Conservation (phyloP, 2,329 filamentous ascomycete species). For the Colletotrichum sublineola region DNA sequence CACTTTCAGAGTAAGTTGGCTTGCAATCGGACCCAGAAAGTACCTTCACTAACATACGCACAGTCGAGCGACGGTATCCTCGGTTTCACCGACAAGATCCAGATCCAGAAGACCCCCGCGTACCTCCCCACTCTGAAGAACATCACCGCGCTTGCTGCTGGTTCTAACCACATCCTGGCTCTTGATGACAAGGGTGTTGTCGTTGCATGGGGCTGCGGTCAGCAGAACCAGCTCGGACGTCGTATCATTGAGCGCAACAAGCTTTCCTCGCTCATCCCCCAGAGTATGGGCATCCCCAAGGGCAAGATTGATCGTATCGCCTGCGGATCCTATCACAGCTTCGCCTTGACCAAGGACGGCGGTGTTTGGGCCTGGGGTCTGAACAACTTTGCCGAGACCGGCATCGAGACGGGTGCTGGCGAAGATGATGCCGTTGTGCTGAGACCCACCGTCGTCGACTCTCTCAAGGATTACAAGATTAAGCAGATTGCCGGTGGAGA, state of each 20-base stretch:
- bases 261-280: constrained; percentile 70
- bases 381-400: constrained; percentile 89
- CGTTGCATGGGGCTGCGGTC: constrained; percentile 78
- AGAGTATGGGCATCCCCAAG: constrained; percentile 73
- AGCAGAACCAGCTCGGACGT: constrained; percentile 75
- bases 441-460: constrained; percentile 76
- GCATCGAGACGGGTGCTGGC: constrained; percentile 69
- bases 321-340: constrained; percentile 84
- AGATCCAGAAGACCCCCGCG: constrained; percentile 60
- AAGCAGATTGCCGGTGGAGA: constrained; percentile 74
- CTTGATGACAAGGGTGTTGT: constrained; percentile 75
- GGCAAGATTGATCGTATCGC: constrained; percentile 75
- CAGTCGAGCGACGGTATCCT: constrained; percentile 72
- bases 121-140: constrained; percentile 73
- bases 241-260: constrained; percentile 71
- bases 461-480: constrained; percentile 74
- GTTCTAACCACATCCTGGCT: constrained; percentile 79
- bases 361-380: constrained; percentile 86
- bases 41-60: constrained; percentile 7
- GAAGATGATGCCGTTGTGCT: constrained; percentile 79
- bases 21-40: neutral
- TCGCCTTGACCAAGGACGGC: constrained; percentile 79
- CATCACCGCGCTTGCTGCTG: constrained; percentile 73
- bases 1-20: constrained; percentile 70
- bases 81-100: constrained; percentile 69